Evolutionary conservation across 1,139 yeast genomes (phyloP), one percentile per base, ranked within the genome.

Genomic region (Suhomyces bribrorum): DNA sequence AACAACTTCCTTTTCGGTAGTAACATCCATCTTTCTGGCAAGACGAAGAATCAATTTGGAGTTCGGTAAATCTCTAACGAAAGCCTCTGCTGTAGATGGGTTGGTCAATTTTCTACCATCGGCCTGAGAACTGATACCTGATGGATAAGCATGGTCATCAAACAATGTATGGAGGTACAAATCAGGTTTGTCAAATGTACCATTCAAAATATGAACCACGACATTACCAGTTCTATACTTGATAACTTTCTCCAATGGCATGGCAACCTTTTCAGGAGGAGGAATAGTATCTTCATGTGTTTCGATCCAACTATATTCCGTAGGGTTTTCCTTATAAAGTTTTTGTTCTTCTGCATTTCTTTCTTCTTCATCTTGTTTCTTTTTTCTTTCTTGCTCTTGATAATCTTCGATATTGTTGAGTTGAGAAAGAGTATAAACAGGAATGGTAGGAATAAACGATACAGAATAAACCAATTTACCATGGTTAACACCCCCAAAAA

Each of bases 61-160:
- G 55, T 83, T 72, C 31, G 77, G 75, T 50, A 85, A 70, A 58
- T 85, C 92, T 59, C 94, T 77, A 38, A 85, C 69, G 49, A 84
- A 84, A 0, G 76, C 76, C 45, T 73, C 79, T 16, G 81, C 83
- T 22, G 61, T 56, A n/a, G 78, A 75, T 8, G 60, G 47, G 7
- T 67, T 58, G 34, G 64, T 66, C 31, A 78, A 53, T 26, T 41
- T 52, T 43, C 64, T 64, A 24, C 75, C 74, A 26, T 66, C 70
- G 6, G 73, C 50, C 40, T 55, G 59, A n/a, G 77, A 61, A 2
- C 85, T 64, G 9, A 73, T 71, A 37, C 78, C 81, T 4, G 79
- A 73, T 5, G 92, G 87, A 39, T 69, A 74, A 1, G 74, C 70
- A 32, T 70, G 69, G 50, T 84, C 90, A 59, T 85, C 94, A 48